Base-by-base conservation (phyloP, 176 grass and related monocot genomes). In the Musa itinerans region DNA sequence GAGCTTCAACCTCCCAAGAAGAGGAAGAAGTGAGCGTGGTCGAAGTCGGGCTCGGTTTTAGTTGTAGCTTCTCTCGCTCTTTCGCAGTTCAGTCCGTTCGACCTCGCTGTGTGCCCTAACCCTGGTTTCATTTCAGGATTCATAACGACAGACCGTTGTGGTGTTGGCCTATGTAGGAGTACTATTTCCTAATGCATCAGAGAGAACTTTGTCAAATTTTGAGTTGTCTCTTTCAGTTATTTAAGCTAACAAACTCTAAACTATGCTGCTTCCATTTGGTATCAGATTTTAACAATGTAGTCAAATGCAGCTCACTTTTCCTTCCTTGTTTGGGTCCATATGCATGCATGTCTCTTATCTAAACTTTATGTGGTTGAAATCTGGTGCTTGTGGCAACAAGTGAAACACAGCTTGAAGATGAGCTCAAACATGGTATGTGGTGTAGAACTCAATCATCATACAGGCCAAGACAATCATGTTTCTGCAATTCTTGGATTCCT, bases 1-100 rank as follows among this genome's bases (percentile, higher is more conserved):
- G 66, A 83, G 17, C 86, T 88, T 26, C 89, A 87, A 82, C 89
- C 89, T 61, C 89, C 86, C 1, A 92, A 92, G 83, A 92, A 92
- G 81, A 89, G 83, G 76, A 92, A 92, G 86, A 92, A 92, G 86
- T 92, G 83, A 88, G 19, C 16, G 12, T 0, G 64, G 27, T 68
- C 10, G 65, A 19, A 17, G 4, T 15, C 57, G n/a, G 17, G n/a
- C 57, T n/a, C 16, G 5, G 17, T 61, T 61, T 61, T 61, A 61
- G 57, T 19, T 15, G 57, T 61, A 61, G 57, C 8, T 61, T 61
- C 57, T 20, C n/a, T 61, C 1, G 57, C n/a, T 61, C 57, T 21
- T 61, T 19, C 17, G 16, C n/a, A 19, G 57, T 61, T 61, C n/a
- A 2, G n/a, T 21, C 26, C 26, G 26, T 27, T 27, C 26, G 26